These are phyloP conservation scores for Bocquillonia castaneifolia DNA, from an alignment of 441 rosid genomes.

Conservation along the genomic window DNA sequence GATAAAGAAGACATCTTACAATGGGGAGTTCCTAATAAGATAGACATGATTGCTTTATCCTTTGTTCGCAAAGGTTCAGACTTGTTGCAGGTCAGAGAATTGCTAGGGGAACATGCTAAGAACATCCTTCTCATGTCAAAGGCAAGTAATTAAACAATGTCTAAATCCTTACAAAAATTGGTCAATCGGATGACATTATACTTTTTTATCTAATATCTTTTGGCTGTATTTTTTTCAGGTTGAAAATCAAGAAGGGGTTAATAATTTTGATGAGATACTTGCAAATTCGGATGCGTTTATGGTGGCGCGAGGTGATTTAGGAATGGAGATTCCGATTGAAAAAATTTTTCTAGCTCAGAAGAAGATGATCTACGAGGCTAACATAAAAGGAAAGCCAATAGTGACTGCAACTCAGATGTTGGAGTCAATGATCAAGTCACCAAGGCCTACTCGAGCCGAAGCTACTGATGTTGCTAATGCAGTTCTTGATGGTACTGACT, in stretches of 20 bases:
- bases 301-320: constrained; percentile 96
- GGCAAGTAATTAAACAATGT: constrained; percentile 34
- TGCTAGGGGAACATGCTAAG: constrained; percentile 71
- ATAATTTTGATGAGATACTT: constrained; percentile 85
- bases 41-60: constrained; percentile 90
- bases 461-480: constrained; percentile 98
- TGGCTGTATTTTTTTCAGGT: constrained; percentile 41
- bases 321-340: constrained; percentile 96
- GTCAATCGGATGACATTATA: neutral
- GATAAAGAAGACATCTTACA: constrained; percentile 79
- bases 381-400: constrained; percentile 84
- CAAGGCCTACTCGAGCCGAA: constrained; percentile 97
- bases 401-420: constrained; percentile 98
- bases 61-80: constrained; percentile 94
- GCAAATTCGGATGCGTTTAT: constrained; percentile 80
- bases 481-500: constrained; percentile 88
- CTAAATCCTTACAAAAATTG: neutral
- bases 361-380: constrained; percentile 84
- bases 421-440: constrained; percentile 97
- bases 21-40: constrained; percentile 86
- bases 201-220: neutral
- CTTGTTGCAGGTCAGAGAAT: constrained; percentile 62
- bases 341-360: constrained; percentile 97
- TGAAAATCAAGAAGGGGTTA: constrained; percentile 95
- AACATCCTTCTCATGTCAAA: constrained; percentile 89